Evolutionary conservation across 352 stramenopile species (phyloP).

Genomic region (Pilasporangium apinafurcum): DNA sequence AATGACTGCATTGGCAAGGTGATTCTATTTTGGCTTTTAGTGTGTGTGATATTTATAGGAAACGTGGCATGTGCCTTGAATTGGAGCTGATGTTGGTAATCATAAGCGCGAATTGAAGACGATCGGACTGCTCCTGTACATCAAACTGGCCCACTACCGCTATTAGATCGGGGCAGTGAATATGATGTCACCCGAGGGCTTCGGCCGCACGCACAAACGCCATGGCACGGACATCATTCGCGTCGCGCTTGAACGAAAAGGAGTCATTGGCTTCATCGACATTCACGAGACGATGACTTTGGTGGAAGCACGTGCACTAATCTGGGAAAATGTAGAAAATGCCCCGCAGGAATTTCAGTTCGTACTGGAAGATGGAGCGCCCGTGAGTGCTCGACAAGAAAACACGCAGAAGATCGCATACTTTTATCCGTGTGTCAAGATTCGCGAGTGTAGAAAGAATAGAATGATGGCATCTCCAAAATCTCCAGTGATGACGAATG

Average conservation of each 20-base stretch:
- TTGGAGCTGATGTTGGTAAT: too few species aligned
- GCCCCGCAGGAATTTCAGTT: constrained; percentile 64
- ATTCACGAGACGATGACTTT: constrained; percentile 60
- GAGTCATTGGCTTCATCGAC: constrained; percentile 74
- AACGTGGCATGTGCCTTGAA: too few species aligned
- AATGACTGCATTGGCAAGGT: too few species aligned
- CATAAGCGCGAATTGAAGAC: too few species aligned
- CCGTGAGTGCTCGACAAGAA: constrained; percentile 57
- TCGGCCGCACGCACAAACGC: constrained; percentile 33
- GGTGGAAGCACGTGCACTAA: constrained; percentile 44
- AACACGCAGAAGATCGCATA: constrained; percentile 43
- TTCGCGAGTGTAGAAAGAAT: constrained; percentile 34
- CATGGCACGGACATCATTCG: constrained; percentile 53
- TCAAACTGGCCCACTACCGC: too few species aligned
- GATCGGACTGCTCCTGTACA: too few species aligned
- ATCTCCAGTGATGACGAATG: constrained; percentile 4
- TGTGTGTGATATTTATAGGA: too few species aligned
- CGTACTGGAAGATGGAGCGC: constrained; percentile 52
- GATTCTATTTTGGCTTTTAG: too few species aligned
- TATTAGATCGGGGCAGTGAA: too few species aligned
- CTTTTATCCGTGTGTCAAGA: constrained; percentile 68
- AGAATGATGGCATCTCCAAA: background rate
- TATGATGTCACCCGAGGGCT: constrained; percentile 55
- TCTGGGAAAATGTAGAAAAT: constrained; percentile 67
- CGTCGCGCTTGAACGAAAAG: constrained; percentile 48